Percentiles rank a stretch among this genome's conserved stretches.
Evolutionary conservation across 202 grass and related monocot genomes (phyloP).

Genomic region (Alloteropsis angusta): DNA sequence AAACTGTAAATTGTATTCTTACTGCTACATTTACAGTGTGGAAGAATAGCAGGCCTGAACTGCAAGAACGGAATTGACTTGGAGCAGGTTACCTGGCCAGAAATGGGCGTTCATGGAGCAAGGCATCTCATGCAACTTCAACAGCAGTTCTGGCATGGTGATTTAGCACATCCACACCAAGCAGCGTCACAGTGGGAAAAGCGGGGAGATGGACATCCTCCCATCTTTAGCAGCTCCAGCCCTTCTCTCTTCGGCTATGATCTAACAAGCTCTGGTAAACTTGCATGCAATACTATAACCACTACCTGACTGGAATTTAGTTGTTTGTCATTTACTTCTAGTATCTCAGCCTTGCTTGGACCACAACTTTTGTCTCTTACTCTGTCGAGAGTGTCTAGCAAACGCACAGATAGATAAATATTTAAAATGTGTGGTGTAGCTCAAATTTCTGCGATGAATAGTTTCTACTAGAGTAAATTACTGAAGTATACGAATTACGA

Average conservation of each 20-base stretch:
- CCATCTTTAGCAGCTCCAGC: slow-evolving; percentile 40
- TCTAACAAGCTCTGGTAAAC: slow-evolving; percentile 59
- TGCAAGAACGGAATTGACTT: slow-evolving; percentile 44
- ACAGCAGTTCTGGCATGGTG: slow-evolving; percentile 66
- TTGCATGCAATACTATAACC: neutral
- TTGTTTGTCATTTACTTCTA: slow-evolving; percentile 28
- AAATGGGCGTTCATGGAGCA: slow-evolving; percentile 33
- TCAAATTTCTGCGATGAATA: neutral
- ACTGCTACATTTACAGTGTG: slow-evolving; percentile 38
- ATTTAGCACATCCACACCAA: slow-evolving; percentile 43
- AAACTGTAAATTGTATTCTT: neutral
- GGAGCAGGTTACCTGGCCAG: slow-evolving; percentile 50
- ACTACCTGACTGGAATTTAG: slow-evolving; percentile 19
- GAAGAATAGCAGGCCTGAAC: slow-evolving; percentile 35
- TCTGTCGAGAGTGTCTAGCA: slow-evolving; percentile 18
- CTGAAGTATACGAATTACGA: neutral
- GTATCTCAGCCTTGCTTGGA: slow-evolving; percentile 13
- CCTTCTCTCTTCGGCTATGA: slow-evolving; percentile 58
- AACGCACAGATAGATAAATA: slow-evolving; percentile 10
- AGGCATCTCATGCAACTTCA: slow-evolving; percentile 48
- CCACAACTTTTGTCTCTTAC: slow-evolving; percentile 13
- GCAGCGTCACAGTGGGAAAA: slow-evolving; percentile 35
- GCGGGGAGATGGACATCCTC: slow-evolving; percentile 20
- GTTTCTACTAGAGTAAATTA: slow-evolving; percentile 4
- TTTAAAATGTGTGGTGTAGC: slow-evolving; percentile 7